Conservation (phyloP, 371 early-diverging fungal genomes). For the Fennellomyces sp. region DNA sequence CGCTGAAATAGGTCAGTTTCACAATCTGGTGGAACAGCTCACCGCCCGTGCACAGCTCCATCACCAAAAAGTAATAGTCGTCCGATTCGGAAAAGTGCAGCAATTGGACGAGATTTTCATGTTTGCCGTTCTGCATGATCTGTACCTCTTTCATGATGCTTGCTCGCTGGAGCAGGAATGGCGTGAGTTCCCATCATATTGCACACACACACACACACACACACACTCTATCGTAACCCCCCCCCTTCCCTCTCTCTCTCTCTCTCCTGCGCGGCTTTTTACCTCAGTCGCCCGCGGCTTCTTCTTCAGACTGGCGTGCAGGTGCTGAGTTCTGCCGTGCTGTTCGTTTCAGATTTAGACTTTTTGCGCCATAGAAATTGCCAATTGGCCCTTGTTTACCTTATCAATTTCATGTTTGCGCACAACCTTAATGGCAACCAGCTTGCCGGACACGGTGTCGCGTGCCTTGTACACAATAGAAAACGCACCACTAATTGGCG, state of each 20-base stretch:
- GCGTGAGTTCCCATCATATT: too few relatives aligned
- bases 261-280: not conserved
- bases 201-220: too few relatives aligned
- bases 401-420: slow-evolving; percentile 62
- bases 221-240: too few relatives aligned
- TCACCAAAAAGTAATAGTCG: slow-evolving; percentile 74
- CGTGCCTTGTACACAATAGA: slow-evolving; percentile 79
- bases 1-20: slow-evolving; percentile 80
- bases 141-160: slow-evolving; percentile 87
- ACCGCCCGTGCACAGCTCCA: slow-evolving; percentile 87
- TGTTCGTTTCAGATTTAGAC: not conserved
- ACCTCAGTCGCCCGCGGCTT: slow-evolving; percentile 17
- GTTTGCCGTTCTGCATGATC: slow-evolving; percentile 82
- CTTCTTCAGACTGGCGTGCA: slow-evolving; percentile 16
- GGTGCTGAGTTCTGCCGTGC: slow-evolving; percentile 14
- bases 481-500: slow-evolving; percentile 74
- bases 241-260: not conserved
- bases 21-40: slow-evolving; percentile 89
- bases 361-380: not conserved
- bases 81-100: slow-evolving; percentile 68
- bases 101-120: slow-evolving; percentile 81
- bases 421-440: slow-evolving; percentile 86
- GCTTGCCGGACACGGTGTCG: slow-evolving; percentile 53
- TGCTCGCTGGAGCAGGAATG: slow-evolving; percentile 53
- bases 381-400: slow-evolving; percentile 24